Evolutionary conservation across 2,329 filamentous ascomycete species (phyloP), one percentile per base, ranked within the genome.

Genomic region (Aspergillus nomiae): DNA sequence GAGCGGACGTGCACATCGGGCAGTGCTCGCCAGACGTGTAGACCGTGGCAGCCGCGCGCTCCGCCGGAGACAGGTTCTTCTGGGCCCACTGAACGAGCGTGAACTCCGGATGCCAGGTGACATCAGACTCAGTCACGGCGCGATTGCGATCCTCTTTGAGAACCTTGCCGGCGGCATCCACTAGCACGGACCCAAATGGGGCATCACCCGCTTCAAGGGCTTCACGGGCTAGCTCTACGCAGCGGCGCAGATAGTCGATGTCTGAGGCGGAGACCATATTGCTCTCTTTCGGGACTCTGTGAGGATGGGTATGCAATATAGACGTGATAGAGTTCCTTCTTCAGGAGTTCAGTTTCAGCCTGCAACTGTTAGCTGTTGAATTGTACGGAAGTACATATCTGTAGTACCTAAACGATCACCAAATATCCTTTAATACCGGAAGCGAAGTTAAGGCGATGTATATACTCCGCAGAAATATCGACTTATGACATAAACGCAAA

Each of bases 21-120:
- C 65, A 67, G 43, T 67, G 65, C 43, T 67, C 65, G 46, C 63
- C 61, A 12, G 65, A 67, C 4, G 65, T 67, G 56, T 67, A 67
- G 30, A 67, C 61, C 0, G 63, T 67, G 26, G 63, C 56, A 21
- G 61, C 24, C 1, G 63, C 57, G 30, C 65, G 65, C 11, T 62
- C 61, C 2, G 59, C 21, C 0, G 59, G 57, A 4, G 34, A n/a
- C 46, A 67, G 19, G 30, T 67, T 51, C 21, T 63, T 53, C n/a
- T 65, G 59, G n/a, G 65, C 63, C 65, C 65, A 67, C 19, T 56
- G 32, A 1, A 58, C 65, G 14, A 67, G 59, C 2, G 57, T 65
- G 43, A 65, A 56, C 30, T 67, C 65, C 4, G 65, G 65, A n/a
- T 67, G 65, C 4, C 58, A 51, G 21, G 59, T 67, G 19, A 66